These are phyloP conservation scores for Phytophthora boehmeriae DNA, from an alignment of 352 stramenopile species.

Conservation along the genomic window DNA sequence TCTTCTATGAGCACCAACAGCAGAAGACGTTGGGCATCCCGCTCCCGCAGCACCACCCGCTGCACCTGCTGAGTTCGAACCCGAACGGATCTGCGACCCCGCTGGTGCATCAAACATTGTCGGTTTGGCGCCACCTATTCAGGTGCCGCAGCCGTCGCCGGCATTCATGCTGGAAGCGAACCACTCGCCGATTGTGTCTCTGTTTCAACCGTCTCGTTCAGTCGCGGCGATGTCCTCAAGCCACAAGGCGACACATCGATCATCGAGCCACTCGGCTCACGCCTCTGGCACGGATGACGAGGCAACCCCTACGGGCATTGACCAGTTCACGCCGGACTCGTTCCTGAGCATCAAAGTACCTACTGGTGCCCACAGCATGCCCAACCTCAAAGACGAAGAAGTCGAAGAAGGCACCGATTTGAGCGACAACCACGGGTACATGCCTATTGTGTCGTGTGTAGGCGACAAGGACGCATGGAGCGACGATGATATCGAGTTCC, in stretches of 20 bases:
- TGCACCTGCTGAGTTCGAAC: slow-evolving; percentile 29
- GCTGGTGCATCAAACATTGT: slow-evolving; percentile 2
- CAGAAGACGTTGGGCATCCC: slow-evolving; percentile 65
- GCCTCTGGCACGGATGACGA: slow-evolving; percentile 17
- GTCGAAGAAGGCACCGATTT: slow-evolving; percentile 39
- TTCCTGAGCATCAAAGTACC: slow-evolving; percentile 50
- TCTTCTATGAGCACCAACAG: slow-evolving; percentile 83
- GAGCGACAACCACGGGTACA: slow-evolving; percentile 43
- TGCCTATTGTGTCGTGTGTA: slow-evolving; percentile 52
- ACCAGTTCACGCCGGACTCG: slow-evolving; percentile 61
- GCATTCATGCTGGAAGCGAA: slow-evolving; percentile 13
- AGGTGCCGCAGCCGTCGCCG: slow-evolving; percentile 35
- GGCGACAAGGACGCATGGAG: slow-evolving; percentile 72
- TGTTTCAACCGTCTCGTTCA: slow-evolving; percentile 6
- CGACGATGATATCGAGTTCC: slow-evolving; percentile 83
- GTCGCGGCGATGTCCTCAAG: neutral
- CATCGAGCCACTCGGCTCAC: neutral
- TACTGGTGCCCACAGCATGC: slow-evolving; percentile 5
- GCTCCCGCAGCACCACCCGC: slow-evolving; percentile 37
- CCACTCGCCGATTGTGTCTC: slow-evolving; percentile 18
- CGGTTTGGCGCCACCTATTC: slow-evolving; percentile 47
- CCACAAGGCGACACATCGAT: slow-evolving; percentile 2
- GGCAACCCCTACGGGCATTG: slow-evolving; percentile 59
- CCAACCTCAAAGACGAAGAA: slow-evolving; percentile 15
- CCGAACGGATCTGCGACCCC: neutral